Evolutionary conservation across 768 basidiomycete genomes (phyloP).

Genomic region (Phylloporus scabripes): DNA sequence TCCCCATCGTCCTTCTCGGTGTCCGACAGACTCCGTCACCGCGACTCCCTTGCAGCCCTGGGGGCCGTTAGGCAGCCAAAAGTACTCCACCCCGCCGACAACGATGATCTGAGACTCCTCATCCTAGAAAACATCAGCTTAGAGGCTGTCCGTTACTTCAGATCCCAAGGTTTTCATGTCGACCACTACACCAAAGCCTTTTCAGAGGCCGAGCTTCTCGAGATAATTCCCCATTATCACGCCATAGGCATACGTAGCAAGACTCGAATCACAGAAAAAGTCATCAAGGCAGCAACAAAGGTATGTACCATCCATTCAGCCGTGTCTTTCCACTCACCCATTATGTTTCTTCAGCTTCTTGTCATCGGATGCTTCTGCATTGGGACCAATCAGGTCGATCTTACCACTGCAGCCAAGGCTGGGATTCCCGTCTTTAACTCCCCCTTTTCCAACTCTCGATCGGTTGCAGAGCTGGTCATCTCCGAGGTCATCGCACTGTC

Average conservation of each 20-base stretch:
- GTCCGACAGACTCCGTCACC: slow-evolving; percentile 43
- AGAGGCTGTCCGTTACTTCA: slow-evolving; percentile 79
- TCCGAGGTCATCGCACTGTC: slow-evolving; percentile 91
- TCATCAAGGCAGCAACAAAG: slow-evolving; percentile 83
- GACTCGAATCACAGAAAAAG: slow-evolving; percentile 89
- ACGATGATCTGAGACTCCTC: slow-evolving; percentile 74
- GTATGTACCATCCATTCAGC: slow-evolving; percentile 36
- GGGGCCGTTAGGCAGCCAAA: slow-evolving; percentile 50
- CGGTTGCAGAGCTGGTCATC: slow-evolving; percentile 97
- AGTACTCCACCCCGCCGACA: slow-evolving; percentile 77
- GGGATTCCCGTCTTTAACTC: slow-evolving; percentile 99
- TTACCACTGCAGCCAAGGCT: slow-evolving; percentile 70
- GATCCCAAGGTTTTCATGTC: slow-evolving; percentile 81
- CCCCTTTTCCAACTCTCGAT: slow-evolving; percentile 97
- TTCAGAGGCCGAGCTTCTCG: slow-evolving; percentile 89
- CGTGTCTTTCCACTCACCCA: not conserved
- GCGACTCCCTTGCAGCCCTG: slow-evolving; percentile 29
- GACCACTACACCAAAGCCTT: slow-evolving; percentile 83
- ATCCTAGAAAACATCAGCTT: slow-evolving; percentile 94
- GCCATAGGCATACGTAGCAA: slow-evolving; percentile 97
- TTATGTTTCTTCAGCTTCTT: slow-evolving; percentile 56
- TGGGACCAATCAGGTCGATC: slow-evolving; percentile 97
- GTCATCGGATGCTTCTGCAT: slow-evolving; percentile 99
- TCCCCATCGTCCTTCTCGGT: slow-evolving; percentile 46
- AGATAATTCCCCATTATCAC: slow-evolving; percentile 79